A percentile compares a stretch with the other conserved stretches of the same genome.
These are phyloP conservation scores for Pharus latifolius DNA, from an alignment of 176 grass and related monocot species.

Conservation along the genomic window DNA sequence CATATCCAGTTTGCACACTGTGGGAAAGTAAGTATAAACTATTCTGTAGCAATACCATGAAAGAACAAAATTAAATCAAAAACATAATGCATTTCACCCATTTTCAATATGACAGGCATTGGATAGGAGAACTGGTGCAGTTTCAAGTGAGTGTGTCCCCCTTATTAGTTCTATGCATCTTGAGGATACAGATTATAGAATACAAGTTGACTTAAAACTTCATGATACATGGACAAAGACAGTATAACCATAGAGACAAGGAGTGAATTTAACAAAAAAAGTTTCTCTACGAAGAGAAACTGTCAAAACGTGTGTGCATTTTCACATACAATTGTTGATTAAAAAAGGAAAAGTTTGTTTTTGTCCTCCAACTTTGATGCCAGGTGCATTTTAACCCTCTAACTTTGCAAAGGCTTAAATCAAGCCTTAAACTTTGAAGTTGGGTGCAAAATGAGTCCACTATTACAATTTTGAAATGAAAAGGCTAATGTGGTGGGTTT, in stretches of 20 bases:
- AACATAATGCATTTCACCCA: background rate
- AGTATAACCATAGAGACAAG: background rate
- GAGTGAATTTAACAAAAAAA: too few species aligned
- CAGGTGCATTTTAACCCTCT: too few species aligned
- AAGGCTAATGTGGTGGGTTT: too few species aligned
- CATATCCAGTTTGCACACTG: slow-evolving; percentile 74
- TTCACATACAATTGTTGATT: too few species aligned
- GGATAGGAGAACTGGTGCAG: background rate
- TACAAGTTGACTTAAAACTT: background rate
- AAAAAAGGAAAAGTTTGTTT: too few species aligned
- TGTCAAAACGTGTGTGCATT: too few species aligned
- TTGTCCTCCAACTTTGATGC: too few species aligned
- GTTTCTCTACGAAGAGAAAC: too few species aligned
- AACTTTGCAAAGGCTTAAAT: too few species aligned
- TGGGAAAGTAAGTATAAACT: slow-evolving; percentile 9
- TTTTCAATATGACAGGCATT: background rate
- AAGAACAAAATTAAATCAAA: background rate
- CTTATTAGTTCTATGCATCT: background rate
- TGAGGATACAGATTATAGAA: background rate
- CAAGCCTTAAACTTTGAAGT: too few species aligned
- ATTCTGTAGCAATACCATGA: background rate
- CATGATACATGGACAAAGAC: background rate
- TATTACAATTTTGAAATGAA: too few species aligned
- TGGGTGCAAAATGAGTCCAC: too few species aligned
- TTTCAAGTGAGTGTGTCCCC: background rate